Base-by-base conservation (phyloP, 192 early-diverging fungal genomes). In the Allomyces javanicus region DNA sequence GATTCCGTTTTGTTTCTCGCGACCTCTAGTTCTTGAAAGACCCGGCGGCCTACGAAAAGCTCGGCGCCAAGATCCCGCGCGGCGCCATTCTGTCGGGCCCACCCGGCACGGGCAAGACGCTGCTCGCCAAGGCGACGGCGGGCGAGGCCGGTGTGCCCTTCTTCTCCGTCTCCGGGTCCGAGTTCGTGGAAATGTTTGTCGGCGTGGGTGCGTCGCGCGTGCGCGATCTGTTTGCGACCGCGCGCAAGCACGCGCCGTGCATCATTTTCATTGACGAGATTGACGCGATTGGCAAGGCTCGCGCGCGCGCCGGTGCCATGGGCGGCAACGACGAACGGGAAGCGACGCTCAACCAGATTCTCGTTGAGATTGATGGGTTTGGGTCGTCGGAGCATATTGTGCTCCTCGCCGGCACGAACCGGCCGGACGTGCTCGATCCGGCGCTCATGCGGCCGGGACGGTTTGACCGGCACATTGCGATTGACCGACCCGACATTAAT, bases 111-210 rank as follows among this genome's bases (percentile, higher is more conserved):
- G 96, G 96, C 72, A 99, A 99, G 78, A 99, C 96, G n/a, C 76
- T 99, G 61, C 75, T 99, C 58, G 96, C 96, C 44, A 99, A 99
- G 76, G 96, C 96, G 5, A 99, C 96, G 22, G 96, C 96, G 10
- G 96, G 96, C 26, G 96, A 99, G 75, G 96, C 96, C 9, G 94
- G 91, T 44, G 93, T 95, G 5, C 93, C 96, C 12, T 99, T 99
- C 76, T 76, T 99, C 43, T 89, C 87, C 66, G 96, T 99, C n/a
- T 97, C 94, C 9, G 96, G 96, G 11, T 97, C 94, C 1, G 96
- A 99, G 74, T 99, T 99, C 71, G 89, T 97, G 26, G 96, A 99
- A 74, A 99, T 99, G 96, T 99, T 99, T 91, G 96, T 99, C 24
- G 96, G 96, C 72, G 96, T 99, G 24, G 96, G 96, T 24, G 89